Evolutionary conservation across 2,329 filamentous ascomycete genomes (phyloP).

Genomic region (Aspergillus sergii): DNA sequence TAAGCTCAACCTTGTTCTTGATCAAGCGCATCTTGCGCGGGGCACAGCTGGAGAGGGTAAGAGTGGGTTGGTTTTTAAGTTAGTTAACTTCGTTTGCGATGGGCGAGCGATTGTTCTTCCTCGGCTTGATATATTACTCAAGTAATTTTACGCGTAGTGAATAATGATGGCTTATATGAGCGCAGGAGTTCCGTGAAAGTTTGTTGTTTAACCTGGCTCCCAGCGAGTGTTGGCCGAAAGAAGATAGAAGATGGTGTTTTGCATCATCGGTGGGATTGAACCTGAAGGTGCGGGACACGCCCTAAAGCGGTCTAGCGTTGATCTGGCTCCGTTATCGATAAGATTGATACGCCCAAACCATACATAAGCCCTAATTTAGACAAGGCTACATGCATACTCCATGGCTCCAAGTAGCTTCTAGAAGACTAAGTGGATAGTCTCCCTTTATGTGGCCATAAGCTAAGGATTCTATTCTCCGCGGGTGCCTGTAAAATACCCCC

Average conservation of each 20-base stretch:
- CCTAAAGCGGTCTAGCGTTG: constrained; percentile 14
- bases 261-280: constrained; percentile 2
- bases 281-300: constrained; percentile 17
- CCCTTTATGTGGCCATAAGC: background rate
- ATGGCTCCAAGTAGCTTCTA: background rate
- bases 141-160: background rate
- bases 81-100: background rate
- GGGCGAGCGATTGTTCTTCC: background rate
- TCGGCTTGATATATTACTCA: background rate
- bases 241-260: background rate
- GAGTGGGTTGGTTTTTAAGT: background rate
- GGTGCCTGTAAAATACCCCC: background rate
- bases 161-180: background rate
- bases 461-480: background rate
- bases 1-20: constrained; percentile 67
- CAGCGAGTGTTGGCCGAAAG: background rate
- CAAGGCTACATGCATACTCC: background rate
- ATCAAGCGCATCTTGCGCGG: constrained; percentile 62
- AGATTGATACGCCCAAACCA: constrained; percentile 15
- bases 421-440: background rate
- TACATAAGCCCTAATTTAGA: constrained; percentile 2
- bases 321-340: constrained; percentile 25
- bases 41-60: background rate
- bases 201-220: background rate
- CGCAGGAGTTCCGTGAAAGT: background rate